Conservation (phyloP, 805 yeast species). For the Saccharomycopsis capsularis region DNA sequence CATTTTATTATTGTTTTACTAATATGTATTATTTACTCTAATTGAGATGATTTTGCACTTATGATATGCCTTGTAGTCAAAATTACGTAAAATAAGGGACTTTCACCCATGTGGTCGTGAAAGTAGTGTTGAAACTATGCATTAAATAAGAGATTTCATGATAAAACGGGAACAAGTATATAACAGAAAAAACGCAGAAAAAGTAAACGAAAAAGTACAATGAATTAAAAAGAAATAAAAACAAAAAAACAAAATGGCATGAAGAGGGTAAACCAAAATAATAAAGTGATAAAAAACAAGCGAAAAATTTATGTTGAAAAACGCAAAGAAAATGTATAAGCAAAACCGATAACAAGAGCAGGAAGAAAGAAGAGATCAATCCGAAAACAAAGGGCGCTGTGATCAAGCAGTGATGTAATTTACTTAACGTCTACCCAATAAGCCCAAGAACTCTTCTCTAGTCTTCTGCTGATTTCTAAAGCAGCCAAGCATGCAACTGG, state of each 20-base stretch:
- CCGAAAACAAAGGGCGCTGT: too few relatives aligned
- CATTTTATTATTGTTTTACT: too few relatives aligned
- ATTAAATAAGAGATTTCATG: too few relatives aligned
- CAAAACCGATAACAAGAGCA: neutral
- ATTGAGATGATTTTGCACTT: neutral
- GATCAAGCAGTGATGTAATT: too few relatives aligned
- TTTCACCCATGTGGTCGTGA: neutral
- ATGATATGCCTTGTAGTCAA: neutral
- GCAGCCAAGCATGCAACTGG: constrained; percentile 96
- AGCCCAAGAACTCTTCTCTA: constrained; percentile 78
- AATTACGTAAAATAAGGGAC: neutral
- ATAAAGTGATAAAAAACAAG: neutral
- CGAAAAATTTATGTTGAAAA: too few relatives aligned
- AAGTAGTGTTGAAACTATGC: neutral
- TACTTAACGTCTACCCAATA: constrained; percentile 16
- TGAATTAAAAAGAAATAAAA: neutral
- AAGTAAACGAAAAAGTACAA: neutral
- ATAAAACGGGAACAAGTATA: neutral
- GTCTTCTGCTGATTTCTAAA: constrained; percentile 92
- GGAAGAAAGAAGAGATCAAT: neutral
- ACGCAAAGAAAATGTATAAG: neutral
- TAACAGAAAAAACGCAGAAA: neutral
- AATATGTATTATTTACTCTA: too few relatives aligned
- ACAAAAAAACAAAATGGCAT: too few relatives aligned
- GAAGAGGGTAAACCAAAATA: too few relatives aligned